Base-by-base conservation (phyloP, 768 basidiomycete genomes). In the Chalciporus chontae region DNA sequence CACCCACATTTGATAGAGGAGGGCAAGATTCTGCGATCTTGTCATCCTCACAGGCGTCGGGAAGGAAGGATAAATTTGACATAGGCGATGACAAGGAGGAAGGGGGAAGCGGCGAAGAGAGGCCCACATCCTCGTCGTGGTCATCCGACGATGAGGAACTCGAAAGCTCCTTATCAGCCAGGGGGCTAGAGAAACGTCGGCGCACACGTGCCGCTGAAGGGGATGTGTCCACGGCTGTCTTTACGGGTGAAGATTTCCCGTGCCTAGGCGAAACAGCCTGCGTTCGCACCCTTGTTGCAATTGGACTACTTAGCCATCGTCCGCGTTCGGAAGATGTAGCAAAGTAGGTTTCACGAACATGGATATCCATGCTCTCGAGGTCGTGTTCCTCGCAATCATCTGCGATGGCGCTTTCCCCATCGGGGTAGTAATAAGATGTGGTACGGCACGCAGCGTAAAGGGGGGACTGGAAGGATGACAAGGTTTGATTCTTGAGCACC, bases 301-400 rank as follows among this genome's bases (percentile, higher is more conserved):
- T 61, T 2, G 78, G 79, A 53, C 81, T 79, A 49, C 68, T 77
- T 53, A 72, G 70, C 81, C 81, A 83, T 48, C 73, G 73, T 8
- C 80, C 81, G 45, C 81, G 80, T 57, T 83, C 81, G 8, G 78
- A 74, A 36, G 81, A 83, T 10, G 73, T 72, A 40, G 72, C 69
- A 56, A 81, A 82, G 56, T 73, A 81, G 3, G 80, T 80, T 50
- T 73, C 70, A 43, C 75, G 78, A 40, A 67, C 52, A 39, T 61
- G 66, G 26, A 69, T 65, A 42, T 69, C 51, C 63, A 69, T 58
- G 52, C 59, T 58, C 48, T 67, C 66, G 47, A 67, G 59, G 52
- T 67, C 66, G 29, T 61, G 59, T 44, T 69, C 67, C 47, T 65
- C 56, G 36, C 42, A 41, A 8, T 62, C 57, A 26, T 65, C 63